These are phyloP conservation scores for Eutrema yunnanense DNA, from an alignment of 345 rosid species.

Conservation along the genomic window DNA sequence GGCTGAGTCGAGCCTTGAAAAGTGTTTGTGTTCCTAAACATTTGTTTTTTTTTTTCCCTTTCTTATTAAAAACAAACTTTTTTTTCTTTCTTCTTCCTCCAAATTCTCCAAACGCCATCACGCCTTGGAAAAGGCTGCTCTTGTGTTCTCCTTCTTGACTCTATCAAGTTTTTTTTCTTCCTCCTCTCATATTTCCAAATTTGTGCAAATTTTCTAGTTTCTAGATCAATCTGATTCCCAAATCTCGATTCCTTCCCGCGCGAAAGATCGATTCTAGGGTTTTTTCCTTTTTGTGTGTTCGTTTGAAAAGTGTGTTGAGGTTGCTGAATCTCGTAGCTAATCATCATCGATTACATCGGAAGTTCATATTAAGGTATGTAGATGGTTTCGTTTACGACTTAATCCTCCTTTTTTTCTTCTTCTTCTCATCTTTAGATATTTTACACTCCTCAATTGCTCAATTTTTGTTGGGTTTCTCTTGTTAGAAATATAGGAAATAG, in stretches of 20 bases:
- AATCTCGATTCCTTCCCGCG: slow-evolving; percentile 22
- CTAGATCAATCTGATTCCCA: slow-evolving; percentile 22
- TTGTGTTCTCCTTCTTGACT: slow-evolving; percentile 8
- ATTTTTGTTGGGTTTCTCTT: background rate
- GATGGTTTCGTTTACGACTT: slow-evolving; percentile 5
- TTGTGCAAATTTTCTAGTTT: background rate
- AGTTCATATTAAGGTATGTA: slow-evolving; percentile 18
- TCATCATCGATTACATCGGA: slow-evolving; percentile 26
- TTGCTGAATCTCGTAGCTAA: slow-evolving; percentile 6
- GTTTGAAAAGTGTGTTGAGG: background rate
- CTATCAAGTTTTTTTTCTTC: background rate
- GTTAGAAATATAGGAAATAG: background rate
- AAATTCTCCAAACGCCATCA: slow-evolving; percentile 17
- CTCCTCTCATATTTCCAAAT: background rate
- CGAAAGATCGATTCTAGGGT: slow-evolving; percentile 27
- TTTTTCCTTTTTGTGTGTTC: background rate
- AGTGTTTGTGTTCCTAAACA: slow-evolving; percentile 1
- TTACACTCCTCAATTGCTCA: background rate
- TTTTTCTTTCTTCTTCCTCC: background rate
- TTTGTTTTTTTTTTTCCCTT: background rate
- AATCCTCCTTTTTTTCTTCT: background rate
- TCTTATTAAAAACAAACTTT: background rate
- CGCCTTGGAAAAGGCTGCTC: slow-evolving; percentile 15
- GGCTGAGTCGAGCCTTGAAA: slow-evolving; percentile 17
- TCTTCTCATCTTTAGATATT: background rate